Evolutionary conservation across 2,329 filamentous ascomycete species (phyloP), one percentile per base, ranked within the genome.

Genomic region (Aspergillus japonicus): DNA sequence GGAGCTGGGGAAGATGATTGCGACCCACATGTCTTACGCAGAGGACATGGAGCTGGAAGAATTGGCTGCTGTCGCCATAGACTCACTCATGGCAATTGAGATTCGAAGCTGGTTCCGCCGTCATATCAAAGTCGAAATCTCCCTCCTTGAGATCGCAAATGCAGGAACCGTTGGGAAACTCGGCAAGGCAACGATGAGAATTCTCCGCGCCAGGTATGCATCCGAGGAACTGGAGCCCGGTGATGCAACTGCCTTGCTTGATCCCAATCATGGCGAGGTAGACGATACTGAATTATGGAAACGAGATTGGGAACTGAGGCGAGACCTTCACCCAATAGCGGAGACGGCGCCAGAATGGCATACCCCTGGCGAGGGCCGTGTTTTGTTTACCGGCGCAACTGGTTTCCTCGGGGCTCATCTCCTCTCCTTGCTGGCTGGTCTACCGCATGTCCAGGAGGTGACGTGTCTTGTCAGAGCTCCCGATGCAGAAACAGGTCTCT

Each of bases 71-170:
- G 66, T 66, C n/a, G 47, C 56, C 11, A 65, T 70, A 2, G 71
- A 73, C 49, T 72, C 70, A 0, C 58, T 73, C 10, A 67, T 69
- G 62, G 67, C 69, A 1, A 65, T 73, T 50, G 71, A 73, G 53
- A 65, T 73, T 14, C 66, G 69, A 2, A 70, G 62, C 35, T 72
- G 69, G 66, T 60, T 69, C 39, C 64, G 64, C 4, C 67, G 70
- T 0, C 64, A 62, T 26, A 54, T 69, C 0, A 65, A 59, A 0
- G 56, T 72, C 7, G 69, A 73, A 5, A 60, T 73, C 21, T 62
- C 71, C 84, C 79, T 75, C 88, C 58, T 79, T 87, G 75, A 90
- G 86, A 78, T 88, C 19, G 62, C 63, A 1, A 62, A 63, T 23
- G 63, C 66, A 2, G 66, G 60, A 4, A 68, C 56, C 1, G 56